Evolutionary conservation across 805 yeast genomes (phyloP), one percentile per base, ranked within the genome.

Genomic region (Starmera dryadoides): DNA sequence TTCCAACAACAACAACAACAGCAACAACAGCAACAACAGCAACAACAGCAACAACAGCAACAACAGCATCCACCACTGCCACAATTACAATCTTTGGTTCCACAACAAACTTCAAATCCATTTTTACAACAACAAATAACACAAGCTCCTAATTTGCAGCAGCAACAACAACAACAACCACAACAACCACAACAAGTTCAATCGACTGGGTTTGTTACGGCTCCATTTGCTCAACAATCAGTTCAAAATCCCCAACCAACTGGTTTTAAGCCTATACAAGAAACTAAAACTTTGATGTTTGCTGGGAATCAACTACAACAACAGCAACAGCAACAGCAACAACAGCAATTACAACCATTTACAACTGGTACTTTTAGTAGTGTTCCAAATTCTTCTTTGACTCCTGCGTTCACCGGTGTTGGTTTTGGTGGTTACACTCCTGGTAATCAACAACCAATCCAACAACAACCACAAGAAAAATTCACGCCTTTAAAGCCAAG

Each of bases 351-450:
- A 18, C 59, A 48, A 44, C 26, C 42, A 4, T 44, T 40, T 29
- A 38, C 35, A 21, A 41, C 54, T 12, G 55, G 50, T 34, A 28
- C 41, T 34, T 49, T 38, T 50, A 49, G 45, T 44, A 44, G 41
- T 4, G 39, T 30, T 34, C 47, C 51, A 37, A 36, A 39, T 23
- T 14, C 42, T 9, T 12, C 39, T 2, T 32, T 63, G 12, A 55
- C 50, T 15, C 58, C 66, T 15, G 50, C 64, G 4, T 66, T 59
- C 44, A 76, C 81, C 6, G 82, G 81, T 12, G 69, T 69, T 28
- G 84, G 83, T 0, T 77, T 77, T 56, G 82, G 82, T 11, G 79
- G 77, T 2, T 72, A 68, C 49, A 46, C 43, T 33, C 20, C 34
- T 34, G 42, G 25, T 29, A 36, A 8, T 29, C 17, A 2, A 26